Base-by-base conservation (phyloP, 306 rosid genomes). In the Corylus avellana region DNA sequence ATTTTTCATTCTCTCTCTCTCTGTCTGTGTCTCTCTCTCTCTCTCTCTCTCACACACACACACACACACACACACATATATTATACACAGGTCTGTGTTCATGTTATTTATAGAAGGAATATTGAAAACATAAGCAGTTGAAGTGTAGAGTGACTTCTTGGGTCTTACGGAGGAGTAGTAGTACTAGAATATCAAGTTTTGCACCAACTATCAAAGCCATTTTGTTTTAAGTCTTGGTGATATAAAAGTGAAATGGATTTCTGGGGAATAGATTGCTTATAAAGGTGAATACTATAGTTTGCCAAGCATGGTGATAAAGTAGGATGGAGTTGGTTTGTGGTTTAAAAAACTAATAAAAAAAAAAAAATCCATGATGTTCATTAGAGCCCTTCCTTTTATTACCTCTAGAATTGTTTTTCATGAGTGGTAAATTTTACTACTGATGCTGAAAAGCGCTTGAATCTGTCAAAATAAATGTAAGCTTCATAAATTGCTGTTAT, bases 251-350 rank as follows among this genome's bases (percentile, higher is more conserved):
- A 70, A 27, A 53, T 48, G 58, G 29, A 75, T 57, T 32, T 77
- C 55, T 77, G 16, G 74, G 20, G 67, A 27, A 53, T 51, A 57
- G 50, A 37, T 72, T 78, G 53, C 72, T 78, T 77, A 32, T 20
- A 18, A 68, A 44, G 63, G 53, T 72, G 70, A n/a, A 49, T 51
- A 66, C 42, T 37, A 57, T 35, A n/a, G 64, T 54, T 55, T 44
- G 50, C 70, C 25, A 51, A 54, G 55, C 71, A 78, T 48, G 39
- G 70, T 20, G 7, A 25, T 81, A 44, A 66, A 17, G 48, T 75
- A 55, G 58, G 12, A 56, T 20, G 69, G 20, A 12, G 22, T 29
- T 55, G 4, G 5, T 42, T 74, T 75, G 25, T 39, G 46, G 51
- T 5, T 37, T 8, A 14, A 37, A 66, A 66, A 66, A 16, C 20